Evolutionary conservation across 169 alveolate genomes (phyloP).

Genomic region (Plasmodium fragile): DNA sequence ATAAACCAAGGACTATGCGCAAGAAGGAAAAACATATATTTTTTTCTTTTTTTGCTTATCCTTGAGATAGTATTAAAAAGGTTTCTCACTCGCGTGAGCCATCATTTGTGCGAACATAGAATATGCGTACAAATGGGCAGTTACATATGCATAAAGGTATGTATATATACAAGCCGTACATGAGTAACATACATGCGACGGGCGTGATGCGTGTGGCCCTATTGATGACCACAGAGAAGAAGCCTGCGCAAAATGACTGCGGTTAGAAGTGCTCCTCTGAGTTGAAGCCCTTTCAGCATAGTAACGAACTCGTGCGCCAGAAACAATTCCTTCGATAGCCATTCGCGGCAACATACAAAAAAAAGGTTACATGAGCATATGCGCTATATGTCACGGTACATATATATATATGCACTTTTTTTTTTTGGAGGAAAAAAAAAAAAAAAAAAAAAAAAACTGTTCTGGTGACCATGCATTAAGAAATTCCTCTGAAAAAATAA

Average conservation of each 20-base stretch:
- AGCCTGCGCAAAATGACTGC: background rate
- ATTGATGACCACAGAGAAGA: background rate
- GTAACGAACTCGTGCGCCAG: background rate
- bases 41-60: background rate
- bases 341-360: constrained; percentile 1
- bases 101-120: background rate
- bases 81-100: background rate
- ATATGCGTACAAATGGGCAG: background rate
- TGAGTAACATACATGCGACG: background rate
- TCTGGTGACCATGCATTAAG: background rate
- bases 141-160: background rate
- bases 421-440: no score
- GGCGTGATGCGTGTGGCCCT: background rate
- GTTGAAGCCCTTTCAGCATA: background rate
- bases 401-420: background rate
- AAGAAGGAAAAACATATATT: background rate
- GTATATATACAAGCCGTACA: background rate
- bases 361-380: background rate
- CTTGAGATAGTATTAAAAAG: background rate
- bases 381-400: background rate
- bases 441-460: background rate
- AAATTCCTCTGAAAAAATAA: background rate
- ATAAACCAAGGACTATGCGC: background rate
- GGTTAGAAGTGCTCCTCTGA: background rate
- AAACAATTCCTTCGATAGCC: background rate